These are phyloP conservation scores for Tympanopsis confertula DNA, from an alignment of 2,329 filamentous ascomycete species.

Conservation along the genomic window DNA sequence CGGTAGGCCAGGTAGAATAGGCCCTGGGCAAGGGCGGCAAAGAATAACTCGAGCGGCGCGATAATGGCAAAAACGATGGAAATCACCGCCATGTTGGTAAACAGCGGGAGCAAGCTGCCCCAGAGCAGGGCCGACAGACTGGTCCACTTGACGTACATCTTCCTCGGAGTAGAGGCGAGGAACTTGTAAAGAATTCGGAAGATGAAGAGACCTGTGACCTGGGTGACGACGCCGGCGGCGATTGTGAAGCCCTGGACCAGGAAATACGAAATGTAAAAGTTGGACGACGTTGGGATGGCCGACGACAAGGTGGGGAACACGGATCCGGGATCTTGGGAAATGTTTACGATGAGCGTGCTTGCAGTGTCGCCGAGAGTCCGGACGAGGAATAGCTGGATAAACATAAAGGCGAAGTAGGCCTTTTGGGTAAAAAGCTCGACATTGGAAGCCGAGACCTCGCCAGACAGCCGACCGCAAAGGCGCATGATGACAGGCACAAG, in stretches of 20 bases:
- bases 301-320: conserved; percentile 56
- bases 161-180: conserved; percentile 66
- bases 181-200: conserved; percentile 65
- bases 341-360: conserved; percentile 51
- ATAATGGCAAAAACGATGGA: conserved; percentile 79
- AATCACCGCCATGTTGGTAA: conserved; percentile 71
- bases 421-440: conserved; percentile 89
- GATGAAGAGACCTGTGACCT: conserved; percentile 62
- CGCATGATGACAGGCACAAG: conserved; percentile 75
- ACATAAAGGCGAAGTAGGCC: conserved; percentile 80
- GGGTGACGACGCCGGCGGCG: conserved; percentile 63
- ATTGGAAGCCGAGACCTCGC: conserved; percentile 66
- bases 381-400: conserved; percentile 84
- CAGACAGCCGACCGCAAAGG: conserved; percentile 67
- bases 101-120: conserved; percentile 73
- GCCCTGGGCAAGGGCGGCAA: conserved; percentile 66
- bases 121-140: conserved; percentile 64
- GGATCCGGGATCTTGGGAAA: conserved; percentile 48
- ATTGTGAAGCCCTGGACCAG: conserved; percentile 80
- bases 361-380: conserved; percentile 75
- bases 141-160: conserved; percentile 70
- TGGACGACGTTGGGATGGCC: conserved; percentile 72
- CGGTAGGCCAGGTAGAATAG: conserved; percentile 80
- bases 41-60: conserved; percentile 72
- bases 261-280: conserved; percentile 94